Evolutionary conservation across 345 rosid genomes (phyloP).

Genomic region (Balakata baccata): DNA sequence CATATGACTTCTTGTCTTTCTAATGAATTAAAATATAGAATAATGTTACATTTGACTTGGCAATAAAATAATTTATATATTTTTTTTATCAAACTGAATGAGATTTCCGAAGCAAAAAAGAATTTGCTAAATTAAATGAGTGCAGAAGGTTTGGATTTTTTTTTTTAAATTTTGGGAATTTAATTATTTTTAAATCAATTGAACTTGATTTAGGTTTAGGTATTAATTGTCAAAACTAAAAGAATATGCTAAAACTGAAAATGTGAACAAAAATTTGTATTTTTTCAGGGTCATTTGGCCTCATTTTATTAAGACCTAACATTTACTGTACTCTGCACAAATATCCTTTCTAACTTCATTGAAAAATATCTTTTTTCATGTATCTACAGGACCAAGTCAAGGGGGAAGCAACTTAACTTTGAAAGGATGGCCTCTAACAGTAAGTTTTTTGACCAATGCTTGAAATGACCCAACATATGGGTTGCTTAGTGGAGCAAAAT

Average conservation of each 20-base stretch:
- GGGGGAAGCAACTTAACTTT: slow-evolving; percentile 51
- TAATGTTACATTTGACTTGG: neutral
- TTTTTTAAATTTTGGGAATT: neutral
- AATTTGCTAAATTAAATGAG: neutral
- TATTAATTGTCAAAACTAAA: neutral
- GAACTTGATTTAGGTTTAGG: neutral
- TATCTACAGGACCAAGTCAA: slow-evolving; percentile 46
- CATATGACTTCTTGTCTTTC: too few relatives aligned
- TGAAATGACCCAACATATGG: neutral
- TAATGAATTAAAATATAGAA: too few relatives aligned
- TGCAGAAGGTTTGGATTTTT: neutral
- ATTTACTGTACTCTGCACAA: neutral
- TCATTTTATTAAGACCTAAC: neutral
- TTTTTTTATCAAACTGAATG: neutral
- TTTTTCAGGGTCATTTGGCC: neutral
- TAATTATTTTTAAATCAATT: neutral
- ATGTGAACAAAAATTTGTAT: neutral
- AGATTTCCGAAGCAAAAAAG: neutral
- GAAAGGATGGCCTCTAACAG: slow-evolving; percentile 72
- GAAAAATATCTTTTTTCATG: slow-evolving; percentile 2
- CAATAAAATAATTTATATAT: neutral
- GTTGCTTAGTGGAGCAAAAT: neutral
- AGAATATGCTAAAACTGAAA: neutral
- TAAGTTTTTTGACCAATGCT: slow-evolving; percentile 22
- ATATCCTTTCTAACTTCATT: neutral